Conservation (phyloP, 192 early-diverging fungal species). For the Umbelopsis sp. region DNA sequence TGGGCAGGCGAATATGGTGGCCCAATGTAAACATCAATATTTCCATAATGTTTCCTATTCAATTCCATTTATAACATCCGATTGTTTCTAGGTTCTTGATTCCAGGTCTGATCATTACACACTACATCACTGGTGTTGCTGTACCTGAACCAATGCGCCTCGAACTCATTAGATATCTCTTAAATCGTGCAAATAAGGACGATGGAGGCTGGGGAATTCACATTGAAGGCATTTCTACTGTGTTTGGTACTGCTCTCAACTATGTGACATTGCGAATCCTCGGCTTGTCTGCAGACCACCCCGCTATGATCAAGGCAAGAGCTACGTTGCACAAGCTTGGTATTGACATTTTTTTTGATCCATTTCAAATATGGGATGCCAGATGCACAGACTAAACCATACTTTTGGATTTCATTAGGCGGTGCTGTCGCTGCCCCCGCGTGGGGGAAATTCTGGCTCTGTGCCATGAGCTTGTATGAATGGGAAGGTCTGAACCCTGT, state of each 20-base stretch:
- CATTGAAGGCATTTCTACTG: slow-evolving; percentile 88
- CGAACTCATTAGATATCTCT: slow-evolving; percentile 88
- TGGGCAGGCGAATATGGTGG: slow-evolving; percentile 97
- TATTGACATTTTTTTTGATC: slow-evolving; percentile 16
- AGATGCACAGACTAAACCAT: neutral
- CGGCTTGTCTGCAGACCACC: slow-evolving; percentile 84
- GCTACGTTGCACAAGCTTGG: slow-evolving; percentile 80
- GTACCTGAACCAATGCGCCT: slow-evolving; percentile 64
- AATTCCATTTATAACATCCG: neutral
- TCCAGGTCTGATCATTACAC: slow-evolving; percentile 86
- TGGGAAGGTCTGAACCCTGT: slow-evolving; percentile 97
- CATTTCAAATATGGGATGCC: too few species aligned
- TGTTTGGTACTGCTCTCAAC: slow-evolving; percentile 95
- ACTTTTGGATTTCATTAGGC: slow-evolving; percentile 42
- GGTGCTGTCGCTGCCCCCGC: slow-evolving; percentile 84
- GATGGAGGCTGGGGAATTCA: slow-evolving; percentile 99
- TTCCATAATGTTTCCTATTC: neutral
- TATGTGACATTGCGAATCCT: slow-evolving; percentile 89
- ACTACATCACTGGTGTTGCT: slow-evolving; percentile 79
- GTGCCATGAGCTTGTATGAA: slow-evolving; percentile 87
- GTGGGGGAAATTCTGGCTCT: slow-evolving; percentile 99
- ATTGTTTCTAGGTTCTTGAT: slow-evolving; percentile 68
- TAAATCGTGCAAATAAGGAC: slow-evolving; percentile 75
- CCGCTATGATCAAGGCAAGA: slow-evolving; percentile 82
- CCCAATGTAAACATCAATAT: slow-evolving; percentile 61